Evolutionary conservation across 768 basidiomycete species (phyloP).

Genomic region (Pseudohyphozyma bogoriensis): DNA sequence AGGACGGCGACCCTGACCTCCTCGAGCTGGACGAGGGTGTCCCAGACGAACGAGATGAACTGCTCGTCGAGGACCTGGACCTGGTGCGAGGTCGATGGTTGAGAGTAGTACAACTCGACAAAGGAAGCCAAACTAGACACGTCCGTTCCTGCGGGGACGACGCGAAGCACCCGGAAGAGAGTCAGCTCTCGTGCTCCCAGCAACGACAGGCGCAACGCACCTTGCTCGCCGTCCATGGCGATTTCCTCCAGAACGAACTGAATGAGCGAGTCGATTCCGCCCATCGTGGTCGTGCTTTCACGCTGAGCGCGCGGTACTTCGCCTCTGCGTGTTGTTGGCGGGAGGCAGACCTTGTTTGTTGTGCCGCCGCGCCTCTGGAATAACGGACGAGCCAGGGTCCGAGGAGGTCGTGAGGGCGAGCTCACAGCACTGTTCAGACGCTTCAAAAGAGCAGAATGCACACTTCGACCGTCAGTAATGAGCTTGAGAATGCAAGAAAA

Average conservation of each 20-base stretch:
- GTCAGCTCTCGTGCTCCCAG: background rate
- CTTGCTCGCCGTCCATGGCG: conserved; percentile 80
- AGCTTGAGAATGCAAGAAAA: too few species aligned
- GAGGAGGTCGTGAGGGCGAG: too few species aligned
- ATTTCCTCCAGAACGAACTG: conserved; percentile 75
- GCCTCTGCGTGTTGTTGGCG: too few species aligned
- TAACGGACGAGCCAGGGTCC: too few species aligned
- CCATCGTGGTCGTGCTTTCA: too few species aligned
- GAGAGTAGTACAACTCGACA: conserved; percentile 50
- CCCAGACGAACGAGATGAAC: conserved; percentile 74
- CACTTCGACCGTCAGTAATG: too few species aligned
- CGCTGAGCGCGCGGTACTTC: too few species aligned
- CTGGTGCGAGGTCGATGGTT: conserved; percentile 37
- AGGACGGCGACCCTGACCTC: conserved; percentile 63
- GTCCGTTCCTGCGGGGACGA: conserved; percentile 57
- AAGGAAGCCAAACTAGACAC: conserved; percentile 45
- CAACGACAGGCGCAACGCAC: conserved; percentile 35
- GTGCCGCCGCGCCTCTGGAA: too few species aligned
- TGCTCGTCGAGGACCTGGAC: conserved; percentile 47
- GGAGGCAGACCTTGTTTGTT: too few species aligned
- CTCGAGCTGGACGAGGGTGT: conserved; percentile 61
- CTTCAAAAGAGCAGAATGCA: too few species aligned
- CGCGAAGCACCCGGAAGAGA: background rate
- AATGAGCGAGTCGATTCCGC: conserved; percentile 82
- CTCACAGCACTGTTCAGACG: too few species aligned